phyloP scores from a whole-genome alignment of 148 eudicot genomes.

The Tetragonia tetragonoides region DNA sequence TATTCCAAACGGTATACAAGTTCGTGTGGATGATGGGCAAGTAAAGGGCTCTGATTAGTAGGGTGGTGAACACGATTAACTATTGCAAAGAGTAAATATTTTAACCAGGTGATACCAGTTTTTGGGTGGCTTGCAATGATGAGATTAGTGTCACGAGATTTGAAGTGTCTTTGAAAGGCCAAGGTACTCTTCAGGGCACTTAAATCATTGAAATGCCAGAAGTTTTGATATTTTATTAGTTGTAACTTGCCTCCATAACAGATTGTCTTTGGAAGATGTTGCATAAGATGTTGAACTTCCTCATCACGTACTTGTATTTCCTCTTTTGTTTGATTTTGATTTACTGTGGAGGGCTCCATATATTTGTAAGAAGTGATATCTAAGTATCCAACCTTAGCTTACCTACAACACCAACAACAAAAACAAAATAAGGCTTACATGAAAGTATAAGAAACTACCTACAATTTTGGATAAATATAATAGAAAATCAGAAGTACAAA shows the following conservation, averaged over 20 bases:
- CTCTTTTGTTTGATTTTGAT: background rate
- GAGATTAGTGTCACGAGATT: conserved; percentile 2
- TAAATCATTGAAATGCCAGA: background rate
- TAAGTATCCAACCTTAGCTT: too few species aligned
- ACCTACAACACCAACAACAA: too few species aligned
- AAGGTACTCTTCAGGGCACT: background rate
- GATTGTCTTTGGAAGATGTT: background rate
- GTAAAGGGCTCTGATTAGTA: background rate
- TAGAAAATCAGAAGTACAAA: too few species aligned
- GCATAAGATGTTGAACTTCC: background rate
- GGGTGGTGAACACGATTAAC: background rate
- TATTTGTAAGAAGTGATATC: too few species aligned
- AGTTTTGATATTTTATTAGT: background rate
- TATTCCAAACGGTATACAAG: conserved; percentile 1
- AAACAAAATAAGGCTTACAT: too few species aligned
- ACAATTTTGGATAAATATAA: too few species aligned
- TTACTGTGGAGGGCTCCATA: background rate
- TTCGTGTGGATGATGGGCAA: conserved; percentile 7
- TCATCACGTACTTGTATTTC: background rate
- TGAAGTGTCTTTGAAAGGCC: conserved; percentile 12
- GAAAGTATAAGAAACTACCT: too few species aligned
- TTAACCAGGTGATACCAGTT: conserved; percentile 17
- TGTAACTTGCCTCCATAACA: background rate
- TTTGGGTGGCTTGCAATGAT: conserved; percentile 6
- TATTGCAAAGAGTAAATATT: background rate